Evolutionary conservation across 2,329 filamentous ascomycete species (phyloP), one percentile per base, ranked within the genome.

Genomic region (Onygenales sp.): DNA sequence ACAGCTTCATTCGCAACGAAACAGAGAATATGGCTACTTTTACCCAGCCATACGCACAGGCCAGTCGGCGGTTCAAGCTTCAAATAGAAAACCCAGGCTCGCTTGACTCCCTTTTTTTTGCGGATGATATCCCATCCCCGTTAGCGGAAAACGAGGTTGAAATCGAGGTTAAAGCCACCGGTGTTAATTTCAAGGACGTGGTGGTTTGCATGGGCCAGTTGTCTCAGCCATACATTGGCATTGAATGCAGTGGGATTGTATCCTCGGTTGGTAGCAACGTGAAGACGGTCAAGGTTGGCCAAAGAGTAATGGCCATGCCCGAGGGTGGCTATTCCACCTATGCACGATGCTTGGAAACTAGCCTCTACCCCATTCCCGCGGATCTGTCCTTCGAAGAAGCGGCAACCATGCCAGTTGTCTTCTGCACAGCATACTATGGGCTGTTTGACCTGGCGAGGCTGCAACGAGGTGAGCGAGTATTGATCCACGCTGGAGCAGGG

Each of bases 121-220:
- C 9, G 9, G 36, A 39, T n/a, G 36, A 39, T n/a, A 9, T n/a
- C 13, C 13, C 36, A 10, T 39, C 36, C 13, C 9, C 9, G 9
- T 7, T 39, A 7, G 9, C 36, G 9, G 54, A 55, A 7, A 55
- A 59, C 7, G 54, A 62, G 9, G 55, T 64, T n/a, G 62, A 64
- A 47, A 58, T 64, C 14, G 47, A 55, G 27, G 53, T 63, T 9
- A 41, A 51, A 27, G 58, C 57, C 44, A 56, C 56, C 2, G 63
- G 62, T 7, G 55, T 64, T 2, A 64, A 44, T 57, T 69, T 68
- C 59, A 55, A 57, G 35, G 77, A 80, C 56, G 67, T 75, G 1
- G 65, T 78, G 54, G 71, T 73, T 13, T 70, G 72, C 31, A 62
- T 69, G 57, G 65, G 62, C 10, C 66, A 39, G 3, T 66, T 50